Conservation (phyloP, 345 rosid species). For the Eucalyptus guilfoylei region DNA sequence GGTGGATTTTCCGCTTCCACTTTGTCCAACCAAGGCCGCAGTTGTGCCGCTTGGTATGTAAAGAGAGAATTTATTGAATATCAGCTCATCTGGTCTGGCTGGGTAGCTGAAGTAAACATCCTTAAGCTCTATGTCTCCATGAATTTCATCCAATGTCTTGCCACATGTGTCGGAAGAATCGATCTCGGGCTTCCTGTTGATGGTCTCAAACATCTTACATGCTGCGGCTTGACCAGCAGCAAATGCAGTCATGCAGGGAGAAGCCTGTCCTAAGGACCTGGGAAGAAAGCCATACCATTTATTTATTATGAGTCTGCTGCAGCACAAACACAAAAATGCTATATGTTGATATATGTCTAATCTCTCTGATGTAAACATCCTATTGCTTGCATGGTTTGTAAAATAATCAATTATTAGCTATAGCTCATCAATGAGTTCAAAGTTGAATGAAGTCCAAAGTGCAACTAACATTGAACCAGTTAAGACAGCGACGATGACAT, state of each 20-base stretch:
- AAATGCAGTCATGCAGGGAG: slow-evolving; percentile 20
- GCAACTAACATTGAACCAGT: slow-evolving; percentile 26
- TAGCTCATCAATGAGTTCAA: background rate
- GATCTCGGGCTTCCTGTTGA: slow-evolving; percentile 17
- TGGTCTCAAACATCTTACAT: slow-evolving; percentile 22
- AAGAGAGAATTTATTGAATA: slow-evolving; percentile 14
- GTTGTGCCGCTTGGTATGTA: slow-evolving; percentile 15
- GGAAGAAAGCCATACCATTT: background rate
- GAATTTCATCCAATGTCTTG: slow-evolving; percentile 6
- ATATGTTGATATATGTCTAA: background rate
- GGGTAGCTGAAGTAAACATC: slow-evolving; percentile 24
- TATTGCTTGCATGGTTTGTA: background rate
- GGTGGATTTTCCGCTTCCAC: slow-evolving; percentile 27
- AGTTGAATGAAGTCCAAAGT: background rate
- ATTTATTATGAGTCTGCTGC: background rate
- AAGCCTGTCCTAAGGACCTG: slow-evolving; percentile 36
- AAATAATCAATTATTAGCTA: background rate
- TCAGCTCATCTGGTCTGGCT: slow-evolving; percentile 24
- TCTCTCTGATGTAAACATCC: background rate
- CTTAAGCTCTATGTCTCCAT: slow-evolving; percentile 18
- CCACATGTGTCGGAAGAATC: slow-evolving; percentile 12
- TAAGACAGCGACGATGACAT: slow-evolving; percentile 22
- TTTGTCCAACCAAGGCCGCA: slow-evolving; percentile 24
- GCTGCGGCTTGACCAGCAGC: slow-evolving; percentile 30
- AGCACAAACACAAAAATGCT: background rate